A percentile compares a stretch with the other conserved stretches of the same genome.
Conservation (phyloP, 2,329 filamentous ascomycete genomes). For the Keithomyces neogunnii region DNA sequence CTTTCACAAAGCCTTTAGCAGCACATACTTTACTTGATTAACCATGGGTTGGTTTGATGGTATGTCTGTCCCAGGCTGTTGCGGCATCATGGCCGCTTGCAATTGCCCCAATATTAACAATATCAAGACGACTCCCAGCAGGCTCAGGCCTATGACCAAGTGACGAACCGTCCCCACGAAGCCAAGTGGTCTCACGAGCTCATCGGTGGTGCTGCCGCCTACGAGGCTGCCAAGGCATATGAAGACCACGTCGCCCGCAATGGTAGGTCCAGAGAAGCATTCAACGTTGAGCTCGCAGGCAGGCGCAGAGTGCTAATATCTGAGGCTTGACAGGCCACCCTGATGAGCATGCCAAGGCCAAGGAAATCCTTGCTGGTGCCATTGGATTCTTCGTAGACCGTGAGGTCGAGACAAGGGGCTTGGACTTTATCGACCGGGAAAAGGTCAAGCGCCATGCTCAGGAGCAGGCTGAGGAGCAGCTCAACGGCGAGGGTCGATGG, state of each 20-base stretch:
- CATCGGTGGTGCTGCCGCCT: conserved; percentile 21
- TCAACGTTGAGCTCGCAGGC: background rate
- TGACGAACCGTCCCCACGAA: conserved; percentile 19
- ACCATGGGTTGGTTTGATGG: conserved; percentile 16
- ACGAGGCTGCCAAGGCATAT: conserved; percentile 22
- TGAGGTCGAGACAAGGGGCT: conserved; percentile 21
- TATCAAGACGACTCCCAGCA: conserved; percentile 14
- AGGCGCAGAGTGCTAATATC: background rate
- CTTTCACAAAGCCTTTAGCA: background rate
- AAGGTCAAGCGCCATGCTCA: conserved; percentile 21
- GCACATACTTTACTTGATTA: background rate
- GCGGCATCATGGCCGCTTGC: background rate
- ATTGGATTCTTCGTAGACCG: conserved; percentile 23
- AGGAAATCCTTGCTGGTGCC: conserved; percentile 19
- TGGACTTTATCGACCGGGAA: conserved; percentile 19
- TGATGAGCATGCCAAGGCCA: conserved; percentile 18
- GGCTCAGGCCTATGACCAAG: conserved; percentile 17
- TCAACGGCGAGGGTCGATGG: conserved; percentile 10
- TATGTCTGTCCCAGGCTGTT: background rate
- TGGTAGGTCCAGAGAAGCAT: conserved; percentile 8
- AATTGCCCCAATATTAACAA: background rate
- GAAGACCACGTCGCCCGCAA: conserved; percentile 19
- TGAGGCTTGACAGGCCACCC: conserved; percentile 14
- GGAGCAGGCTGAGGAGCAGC: conserved; percentile 15
- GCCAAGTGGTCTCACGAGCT: conserved; percentile 22